Conservation (phyloP, 176 grass and related monocot species). For the Microstegium vimineum region DNA sequence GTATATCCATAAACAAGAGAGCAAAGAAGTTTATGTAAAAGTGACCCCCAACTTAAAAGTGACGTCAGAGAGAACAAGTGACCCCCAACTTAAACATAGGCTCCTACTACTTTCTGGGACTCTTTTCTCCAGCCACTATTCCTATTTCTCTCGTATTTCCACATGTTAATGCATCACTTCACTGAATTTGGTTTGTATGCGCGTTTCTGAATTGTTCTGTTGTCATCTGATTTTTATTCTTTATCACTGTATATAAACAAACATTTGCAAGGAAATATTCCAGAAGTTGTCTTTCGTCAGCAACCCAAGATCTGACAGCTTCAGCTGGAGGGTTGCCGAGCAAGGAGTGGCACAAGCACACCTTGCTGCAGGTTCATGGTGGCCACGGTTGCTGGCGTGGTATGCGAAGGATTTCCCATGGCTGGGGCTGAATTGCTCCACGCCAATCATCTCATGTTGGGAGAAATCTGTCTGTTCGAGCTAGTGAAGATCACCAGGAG, state of each 20-base stretch:
- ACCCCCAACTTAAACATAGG: too few relatives aligned
- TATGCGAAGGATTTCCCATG: too few relatives aligned
- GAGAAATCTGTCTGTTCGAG: neutral
- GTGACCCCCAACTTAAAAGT: too few relatives aligned
- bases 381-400: neutral
- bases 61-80: too few relatives aligned
- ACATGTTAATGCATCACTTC: neutral
- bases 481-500: neutral
- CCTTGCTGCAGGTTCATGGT: neutral
- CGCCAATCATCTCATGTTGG: neutral
- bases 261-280: neutral
- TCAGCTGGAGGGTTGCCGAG: neutral
- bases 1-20: too few relatives aligned
- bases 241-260: neutral
- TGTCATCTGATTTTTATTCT: neutral
- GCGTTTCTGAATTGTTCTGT: neutral
- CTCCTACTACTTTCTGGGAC: too few relatives aligned
- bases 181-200: neutral
- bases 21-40: too few relatives aligned
- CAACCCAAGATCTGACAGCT: neutral
- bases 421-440: neutral
- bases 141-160: too few relatives aligned
- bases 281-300: neutral
- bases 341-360: neutral
- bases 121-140: too few relatives aligned